phyloP scores from a whole-genome alignment of 768 basidiomycete genomes.

The Epithele typhae region DNA sequence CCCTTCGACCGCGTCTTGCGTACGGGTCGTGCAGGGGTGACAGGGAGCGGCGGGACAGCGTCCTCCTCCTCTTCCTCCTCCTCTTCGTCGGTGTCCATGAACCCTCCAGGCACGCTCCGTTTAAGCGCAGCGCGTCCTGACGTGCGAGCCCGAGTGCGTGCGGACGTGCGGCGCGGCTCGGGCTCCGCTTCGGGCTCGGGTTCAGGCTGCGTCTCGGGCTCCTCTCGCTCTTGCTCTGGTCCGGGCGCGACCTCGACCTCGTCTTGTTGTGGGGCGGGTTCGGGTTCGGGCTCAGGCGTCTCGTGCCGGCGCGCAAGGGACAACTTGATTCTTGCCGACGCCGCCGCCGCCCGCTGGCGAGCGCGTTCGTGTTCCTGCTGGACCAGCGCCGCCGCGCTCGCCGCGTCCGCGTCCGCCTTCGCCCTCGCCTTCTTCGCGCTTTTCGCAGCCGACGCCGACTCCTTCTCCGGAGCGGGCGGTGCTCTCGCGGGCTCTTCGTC shows the following conservation, averaged over 20 bases:
- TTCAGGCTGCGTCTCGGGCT: conserved; percentile 4
- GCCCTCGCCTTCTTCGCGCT: neutral
- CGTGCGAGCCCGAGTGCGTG: neutral
- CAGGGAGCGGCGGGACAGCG: conserved; percentile 27
- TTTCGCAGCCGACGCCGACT: neutral
- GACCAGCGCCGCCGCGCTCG: too few relatives aligned
- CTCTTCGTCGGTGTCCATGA: conserved; percentile 27
- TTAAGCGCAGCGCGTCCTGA: conserved; percentile 2
- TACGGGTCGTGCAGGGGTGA: conserved; percentile 16
- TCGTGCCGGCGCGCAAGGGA: too few relatives aligned
- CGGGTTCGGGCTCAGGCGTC: too few relatives aligned
- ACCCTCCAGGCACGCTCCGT: conserved; percentile 27
- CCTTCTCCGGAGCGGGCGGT: neutral
- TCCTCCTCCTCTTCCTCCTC: conserved; percentile 26
- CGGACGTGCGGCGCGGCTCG: conserved; percentile 5
- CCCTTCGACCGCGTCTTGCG: conserved; percentile 18
- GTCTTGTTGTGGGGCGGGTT: too few relatives aligned
- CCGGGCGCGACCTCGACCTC: too few relatives aligned
- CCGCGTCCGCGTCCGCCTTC: neutral
- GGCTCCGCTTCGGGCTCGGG: conserved; percentile 2
- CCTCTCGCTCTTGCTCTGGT: conserved; percentile 1
- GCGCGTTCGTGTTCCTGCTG: too few relatives aligned
- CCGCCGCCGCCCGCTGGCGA: too few relatives aligned
- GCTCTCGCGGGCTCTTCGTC: conserved; percentile 34
- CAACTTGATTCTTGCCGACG: too few relatives aligned